Evolutionary conservation across 345 rosid species (phyloP).

Genomic region (Camelina hispida): DNA sequence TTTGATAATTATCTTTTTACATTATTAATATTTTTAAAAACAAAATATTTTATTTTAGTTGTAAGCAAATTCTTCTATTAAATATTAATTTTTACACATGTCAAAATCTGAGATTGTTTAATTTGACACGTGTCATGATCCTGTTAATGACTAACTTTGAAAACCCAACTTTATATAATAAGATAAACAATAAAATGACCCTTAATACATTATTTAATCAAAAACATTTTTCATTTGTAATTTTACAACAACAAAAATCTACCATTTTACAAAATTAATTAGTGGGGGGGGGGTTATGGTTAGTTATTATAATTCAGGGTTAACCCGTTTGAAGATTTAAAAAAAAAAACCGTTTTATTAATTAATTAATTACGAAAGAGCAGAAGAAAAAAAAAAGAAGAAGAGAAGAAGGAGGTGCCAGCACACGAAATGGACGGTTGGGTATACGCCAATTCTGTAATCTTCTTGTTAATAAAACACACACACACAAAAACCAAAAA

Average conservation of each 20-base stretch:
- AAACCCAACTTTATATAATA: too few relatives aligned
- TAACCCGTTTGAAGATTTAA: neutral
- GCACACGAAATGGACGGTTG: conserved; percentile 37
- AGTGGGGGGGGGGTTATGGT: neutral
- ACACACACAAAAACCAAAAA: neutral
- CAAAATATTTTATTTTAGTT: too few relatives aligned
- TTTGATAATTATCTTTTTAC: too few relatives aligned
- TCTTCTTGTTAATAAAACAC: conserved; percentile 8
- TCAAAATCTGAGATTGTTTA: too few relatives aligned
- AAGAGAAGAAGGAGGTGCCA: conserved; percentile 28
- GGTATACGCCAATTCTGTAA: conserved; percentile 34
- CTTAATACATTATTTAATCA: too few relatives aligned
- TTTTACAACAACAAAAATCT: too few relatives aligned
- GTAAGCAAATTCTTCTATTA: too few relatives aligned
- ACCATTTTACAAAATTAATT: neutral
- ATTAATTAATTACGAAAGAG: neutral
- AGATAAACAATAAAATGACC: too few relatives aligned
- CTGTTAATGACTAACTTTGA: too few relatives aligned
- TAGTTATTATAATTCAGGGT: neutral
- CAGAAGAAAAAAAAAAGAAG: neutral
- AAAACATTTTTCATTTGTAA: neutral
- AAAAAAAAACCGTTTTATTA: conserved; percentile 3
- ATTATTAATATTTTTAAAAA: too few relatives aligned
- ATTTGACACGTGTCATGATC: too few relatives aligned
- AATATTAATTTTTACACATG: too few relatives aligned